Percentiles rank a stretch among this genome's conserved stretches.
Evolutionary conservation across 225 moss, liverwort and hornwort species (phyloP).

Genomic region (Marchantia polymorpha): DNA sequence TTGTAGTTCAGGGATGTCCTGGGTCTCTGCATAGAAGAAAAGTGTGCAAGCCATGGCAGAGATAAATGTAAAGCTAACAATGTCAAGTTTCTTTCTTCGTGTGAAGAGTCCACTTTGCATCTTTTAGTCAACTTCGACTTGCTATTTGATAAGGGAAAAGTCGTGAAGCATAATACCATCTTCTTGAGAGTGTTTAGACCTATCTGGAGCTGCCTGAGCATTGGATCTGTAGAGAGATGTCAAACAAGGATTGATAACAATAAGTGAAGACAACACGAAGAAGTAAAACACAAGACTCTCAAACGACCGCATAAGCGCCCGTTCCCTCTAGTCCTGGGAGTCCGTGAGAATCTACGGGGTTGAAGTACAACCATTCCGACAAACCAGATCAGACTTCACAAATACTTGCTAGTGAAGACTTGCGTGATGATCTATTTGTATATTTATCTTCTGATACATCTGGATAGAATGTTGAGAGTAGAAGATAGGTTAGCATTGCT

Average conservation of each 20-base stretch:
- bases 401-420: too few species aligned
- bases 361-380: too few species aligned
- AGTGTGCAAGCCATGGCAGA: neutral
- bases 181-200: conserved; percentile 40
- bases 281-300: neutral
- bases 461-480: too few species aligned
- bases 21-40: conserved; percentile 30
- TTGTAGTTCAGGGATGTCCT: conserved; percentile 51
- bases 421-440: too few species aligned
- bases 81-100: neutral
- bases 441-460: too few species aligned
- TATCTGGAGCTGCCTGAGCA: conserved; percentile 15
- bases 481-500: too few species aligned
- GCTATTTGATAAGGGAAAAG: neutral
- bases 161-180: conserved; percentile 23
- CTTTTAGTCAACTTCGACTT: too few species aligned
- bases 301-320: too few species aligned
- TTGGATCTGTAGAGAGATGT: conserved; percentile 6
- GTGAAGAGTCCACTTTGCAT: neutral
- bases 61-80: neutral
- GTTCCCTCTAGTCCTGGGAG: too few species aligned
- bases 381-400: too few species aligned
- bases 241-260: neutral
- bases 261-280: neutral
- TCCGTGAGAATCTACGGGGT: too few species aligned